Evolutionary conservation across 495 filamentous ascomycete genomes (phyloP).

Genomic region (Xylaria scruposa): DNA sequence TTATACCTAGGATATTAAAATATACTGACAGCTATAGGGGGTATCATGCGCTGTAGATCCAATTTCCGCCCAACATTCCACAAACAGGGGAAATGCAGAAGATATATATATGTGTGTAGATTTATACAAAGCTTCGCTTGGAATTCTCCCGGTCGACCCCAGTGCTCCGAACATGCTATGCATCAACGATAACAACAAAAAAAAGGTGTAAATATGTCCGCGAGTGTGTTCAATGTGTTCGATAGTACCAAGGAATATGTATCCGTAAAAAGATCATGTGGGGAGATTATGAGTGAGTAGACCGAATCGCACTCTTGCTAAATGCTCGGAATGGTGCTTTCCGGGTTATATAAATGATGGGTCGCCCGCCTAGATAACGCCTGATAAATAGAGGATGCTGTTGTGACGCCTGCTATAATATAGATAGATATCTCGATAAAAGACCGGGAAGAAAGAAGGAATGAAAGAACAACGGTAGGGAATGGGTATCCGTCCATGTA

Average conservation of each 20-base stretch:
- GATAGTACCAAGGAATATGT: background rate
- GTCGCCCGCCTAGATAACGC: conserved; percentile 5
- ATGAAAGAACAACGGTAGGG: background rate
- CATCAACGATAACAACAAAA: background rate
- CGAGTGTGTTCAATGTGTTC: background rate
- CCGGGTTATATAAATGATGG: background rate
- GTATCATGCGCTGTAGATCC: conserved; percentile 6
- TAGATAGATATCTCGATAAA: background rate
- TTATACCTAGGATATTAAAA: background rate
- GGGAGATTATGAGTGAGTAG: background rate
- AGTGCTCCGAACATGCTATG: conserved; percentile 1
- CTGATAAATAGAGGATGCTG: conserved; percentile 2
- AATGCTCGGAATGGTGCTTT: background rate
- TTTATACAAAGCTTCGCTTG: background rate
- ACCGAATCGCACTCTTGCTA: background rate
- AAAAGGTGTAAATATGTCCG: background rate
- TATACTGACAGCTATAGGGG: background rate
- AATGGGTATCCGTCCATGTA: background rate
- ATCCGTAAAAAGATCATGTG: background rate
- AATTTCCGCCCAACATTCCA: conserved; percentile 5
- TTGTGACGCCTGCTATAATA: background rate
- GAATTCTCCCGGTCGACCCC: background rate
- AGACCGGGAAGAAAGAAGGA: background rate
- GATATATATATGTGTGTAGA: background rate
- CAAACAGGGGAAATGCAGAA: background rate